Percentiles rank a stretch among this genome's conserved stretches.
These are phyloP conservation scores for Salix purpurea DNA, from an alignment of 345 rosid species.

Conservation along the genomic window DNA sequence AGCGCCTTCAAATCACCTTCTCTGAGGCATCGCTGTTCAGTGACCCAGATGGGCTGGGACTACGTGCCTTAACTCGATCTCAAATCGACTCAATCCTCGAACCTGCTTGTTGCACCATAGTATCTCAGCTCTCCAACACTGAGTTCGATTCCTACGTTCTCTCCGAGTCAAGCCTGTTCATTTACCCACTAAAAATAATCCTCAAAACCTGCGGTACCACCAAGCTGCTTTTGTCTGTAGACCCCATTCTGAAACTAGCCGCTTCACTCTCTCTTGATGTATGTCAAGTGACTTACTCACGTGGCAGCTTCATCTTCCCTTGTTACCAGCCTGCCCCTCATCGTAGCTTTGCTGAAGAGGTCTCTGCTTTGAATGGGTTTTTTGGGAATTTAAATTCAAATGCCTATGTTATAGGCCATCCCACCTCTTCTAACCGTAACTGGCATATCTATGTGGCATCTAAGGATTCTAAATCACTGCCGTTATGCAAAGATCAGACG, in stretches of 20 bases:
- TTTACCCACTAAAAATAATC: slow-evolving; percentile 52
- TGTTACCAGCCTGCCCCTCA: slow-evolving; percentile 66
- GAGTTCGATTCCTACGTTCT: slow-evolving; percentile 74
- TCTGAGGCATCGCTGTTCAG: slow-evolving; percentile 42
- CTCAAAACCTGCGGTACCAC: slow-evolving; percentile 88
- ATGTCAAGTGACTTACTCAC: slow-evolving; percentile 51
- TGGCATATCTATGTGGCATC: slow-evolving; percentile 70
- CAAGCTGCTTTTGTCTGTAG: slow-evolving; percentile 54
- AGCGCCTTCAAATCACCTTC: slow-evolving; percentile 67
- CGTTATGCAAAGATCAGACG: not conserved
- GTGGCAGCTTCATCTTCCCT: slow-evolving; percentile 85
- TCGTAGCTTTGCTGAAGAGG: slow-evolving; percentile 67
- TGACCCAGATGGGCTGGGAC: slow-evolving; percentile 50
- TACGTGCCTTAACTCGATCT: slow-evolving; percentile 42
- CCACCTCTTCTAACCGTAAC: slow-evolving; percentile 24
- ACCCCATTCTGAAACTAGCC: slow-evolving; percentile 44
- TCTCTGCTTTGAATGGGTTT: slow-evolving; percentile 41
- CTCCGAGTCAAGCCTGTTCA: slow-evolving; percentile 77
- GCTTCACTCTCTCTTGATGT: slow-evolving; percentile 41
- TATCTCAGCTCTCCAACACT: slow-evolving; percentile 51
- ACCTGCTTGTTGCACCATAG: slow-evolving; percentile 64
- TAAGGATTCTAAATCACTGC: slow-evolving; percentile 1
- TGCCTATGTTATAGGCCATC: slow-evolving; percentile 51
- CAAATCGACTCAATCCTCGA: slow-evolving; percentile 58
- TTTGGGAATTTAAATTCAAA: slow-evolving; percentile 35